phyloP scores from a whole-genome alignment of 805 yeast genomes.

The Zygosaccharomyces rouxii region DNA sequence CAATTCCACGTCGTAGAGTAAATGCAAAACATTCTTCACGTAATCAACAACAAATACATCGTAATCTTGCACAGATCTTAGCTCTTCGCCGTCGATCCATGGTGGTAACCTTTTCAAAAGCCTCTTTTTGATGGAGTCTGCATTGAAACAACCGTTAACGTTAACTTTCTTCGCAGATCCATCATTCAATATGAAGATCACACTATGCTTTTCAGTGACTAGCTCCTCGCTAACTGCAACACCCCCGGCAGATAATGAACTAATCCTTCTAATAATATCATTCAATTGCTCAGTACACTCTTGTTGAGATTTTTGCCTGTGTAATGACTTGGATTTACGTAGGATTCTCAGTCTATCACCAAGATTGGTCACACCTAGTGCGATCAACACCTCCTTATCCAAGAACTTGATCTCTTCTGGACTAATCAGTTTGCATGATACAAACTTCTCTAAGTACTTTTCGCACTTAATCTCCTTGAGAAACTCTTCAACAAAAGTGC shows the following conservation, averaged over 20 bases:
- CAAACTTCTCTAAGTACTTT: constrained; percentile 22
- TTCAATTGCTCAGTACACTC: constrained; percentile 16
- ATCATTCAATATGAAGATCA: constrained; percentile 69
- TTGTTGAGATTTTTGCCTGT: constrained; percentile 19
- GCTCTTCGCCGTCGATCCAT: constrained; percentile 28
- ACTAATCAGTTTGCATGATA: constrained; percentile 19
- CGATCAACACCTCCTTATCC: constrained; percentile 63
- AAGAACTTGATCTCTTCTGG: constrained; percentile 30
- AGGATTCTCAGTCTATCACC: constrained; percentile 79
- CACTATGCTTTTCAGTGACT: constrained; percentile 39
- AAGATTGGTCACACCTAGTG: constrained; percentile 66
- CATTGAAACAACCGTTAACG: constrained; percentile 74
- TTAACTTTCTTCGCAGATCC: constrained; percentile 67
- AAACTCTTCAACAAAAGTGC: constrained; percentile 21
- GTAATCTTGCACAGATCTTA: constrained; percentile 38
- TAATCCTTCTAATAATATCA: constrained; percentile 24
- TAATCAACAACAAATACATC: constrained; percentile 57
- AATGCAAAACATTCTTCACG: constrained; percentile 38
- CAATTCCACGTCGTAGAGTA: constrained; percentile 71
- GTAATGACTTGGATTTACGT: constrained; percentile 46
- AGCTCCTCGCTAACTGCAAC: constrained; percentile 26
- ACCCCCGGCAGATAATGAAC: constrained; percentile 20
- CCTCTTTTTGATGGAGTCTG: constrained; percentile 69
- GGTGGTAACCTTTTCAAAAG: constrained; percentile 51
- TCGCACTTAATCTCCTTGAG: constrained; percentile 22